Conservation (phyloP, 768 basidiomycete species). For the Xerocomellus amylosporus region DNA sequence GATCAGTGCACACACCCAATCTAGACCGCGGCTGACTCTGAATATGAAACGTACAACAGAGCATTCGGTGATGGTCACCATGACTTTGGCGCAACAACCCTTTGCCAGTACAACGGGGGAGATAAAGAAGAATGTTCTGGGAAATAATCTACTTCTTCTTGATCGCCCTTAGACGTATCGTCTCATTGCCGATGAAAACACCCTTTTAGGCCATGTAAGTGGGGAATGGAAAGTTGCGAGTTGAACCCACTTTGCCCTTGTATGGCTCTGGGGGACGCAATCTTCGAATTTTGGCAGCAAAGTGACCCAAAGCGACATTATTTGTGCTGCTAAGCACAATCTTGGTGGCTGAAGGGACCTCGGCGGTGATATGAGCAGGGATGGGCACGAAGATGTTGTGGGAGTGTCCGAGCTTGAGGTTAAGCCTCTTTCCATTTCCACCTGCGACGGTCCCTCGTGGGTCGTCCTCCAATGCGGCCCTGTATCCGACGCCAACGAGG, state of each 20-base stretch:
- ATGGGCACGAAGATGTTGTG: constrained; percentile 84
- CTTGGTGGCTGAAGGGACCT: constrained; percentile 80
- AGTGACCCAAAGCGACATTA: constrained; percentile 84
- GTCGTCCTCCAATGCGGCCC: constrained; percentile 81
- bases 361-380: constrained; percentile 75
- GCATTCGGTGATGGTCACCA: neutral
- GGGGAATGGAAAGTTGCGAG: neutral
- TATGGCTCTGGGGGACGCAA: constrained; percentile 94
- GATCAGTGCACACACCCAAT: neutral
- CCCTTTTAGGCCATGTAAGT: constrained; percentile 51
- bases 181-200: constrained; percentile 91
- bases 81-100: neutral
- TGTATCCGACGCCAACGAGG: constrained; percentile 94
- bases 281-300: constrained; percentile 80
- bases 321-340: constrained; percentile 80
- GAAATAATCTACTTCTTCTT: constrained; percentile 84
- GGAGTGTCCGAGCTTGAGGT: constrained; percentile 91
- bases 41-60: neutral
- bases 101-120: neutral
- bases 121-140: neutral
- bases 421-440: constrained; percentile 64
- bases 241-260: constrained; percentile 83
- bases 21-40: neutral
- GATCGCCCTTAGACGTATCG: constrained; percentile 84
- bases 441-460: constrained; percentile 59